Evolutionary conservation across 1,284 basidiomycete species (phyloP), one percentile per base, ranked within the genome.

Genomic region (Tranzscheliella williamsii): DNA sequence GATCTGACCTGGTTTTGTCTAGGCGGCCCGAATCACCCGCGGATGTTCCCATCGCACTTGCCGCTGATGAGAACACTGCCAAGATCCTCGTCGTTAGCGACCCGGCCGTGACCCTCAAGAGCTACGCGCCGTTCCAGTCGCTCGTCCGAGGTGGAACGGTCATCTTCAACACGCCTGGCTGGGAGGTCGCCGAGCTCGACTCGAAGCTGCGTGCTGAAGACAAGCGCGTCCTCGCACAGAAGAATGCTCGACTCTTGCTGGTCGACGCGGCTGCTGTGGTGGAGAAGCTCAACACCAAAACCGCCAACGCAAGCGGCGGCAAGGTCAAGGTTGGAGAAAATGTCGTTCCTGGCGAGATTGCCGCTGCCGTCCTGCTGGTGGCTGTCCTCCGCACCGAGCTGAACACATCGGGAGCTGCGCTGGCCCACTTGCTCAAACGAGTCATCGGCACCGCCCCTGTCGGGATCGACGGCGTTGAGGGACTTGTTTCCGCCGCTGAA

Each of bases 191-290:
- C 24, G 75, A 76, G 53, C 62, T 77, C 29, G 54, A 61, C 24
- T 65, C 60, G 30, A 64, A 67, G 58, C 67, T 77, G 21, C 57
- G 57, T 18, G 67, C 72, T 26, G 65, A 58, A 37, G 75, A 76
- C 63, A 68, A 68, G 60, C 62, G 60, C 7, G 54, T 56, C 12
- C 51, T 77, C 13, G 74, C 75, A 21, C 48, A 52, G 44, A 66
- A 62, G 50, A 54, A 63, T 27, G 72, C 63, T 17, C 47, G 61
- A 7, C 50, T 77, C 33, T 45, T 61, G 38, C 61, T 73, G 27
- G 38, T 77, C 35, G 72, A 77, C 30, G 61, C 72, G 13, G 50
- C 52, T 15, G 42, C 48, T n/a, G 62, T 67, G 12, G 73, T 69
- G 13, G 58, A 71, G 22, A 38, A 58, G 58, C 65, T 76, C 42